phyloP scores from a whole-genome alignment of 768 basidiomycete genomes.

The Vararia minispora region DNA sequence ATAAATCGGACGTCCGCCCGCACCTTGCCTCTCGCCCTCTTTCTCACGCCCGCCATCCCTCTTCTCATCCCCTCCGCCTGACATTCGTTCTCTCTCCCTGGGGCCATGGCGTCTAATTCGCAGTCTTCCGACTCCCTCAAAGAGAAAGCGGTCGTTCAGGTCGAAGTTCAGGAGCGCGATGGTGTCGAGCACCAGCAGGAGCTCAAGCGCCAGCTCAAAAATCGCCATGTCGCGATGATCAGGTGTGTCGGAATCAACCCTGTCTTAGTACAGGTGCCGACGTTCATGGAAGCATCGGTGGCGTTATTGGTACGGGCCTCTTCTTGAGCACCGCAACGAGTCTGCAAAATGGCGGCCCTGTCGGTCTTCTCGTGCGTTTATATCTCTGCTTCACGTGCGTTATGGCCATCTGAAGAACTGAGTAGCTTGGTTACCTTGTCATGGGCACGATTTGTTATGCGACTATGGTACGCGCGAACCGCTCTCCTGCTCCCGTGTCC shows the following conservation, averaged over 20 bases:
- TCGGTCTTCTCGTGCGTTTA: no score
- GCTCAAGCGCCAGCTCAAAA: constrained; percentile 22
- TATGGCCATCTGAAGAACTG: no score
- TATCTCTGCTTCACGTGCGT: no score
- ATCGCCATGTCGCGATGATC: constrained; percentile 23
- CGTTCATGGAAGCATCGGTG: constrained; percentile 14
- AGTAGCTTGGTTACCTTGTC: constrained; percentile 28
- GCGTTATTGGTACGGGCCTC: constrained; percentile 41
- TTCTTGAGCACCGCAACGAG: constrained; percentile 43
- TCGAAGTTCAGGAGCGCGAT: no score
- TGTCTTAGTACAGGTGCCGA: neutral
- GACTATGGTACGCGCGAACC: constrained; percentile 23
- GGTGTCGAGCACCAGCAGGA: neutral
- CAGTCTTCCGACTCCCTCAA: no score
- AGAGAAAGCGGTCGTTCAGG: no score
- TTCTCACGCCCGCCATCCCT: no score
- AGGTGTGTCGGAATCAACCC: constrained; percentile 11
- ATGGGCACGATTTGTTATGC: constrained; percentile 26
- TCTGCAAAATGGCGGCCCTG: constrained; percentile 30
- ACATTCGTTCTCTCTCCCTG: no score
- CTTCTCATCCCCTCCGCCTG: no score
- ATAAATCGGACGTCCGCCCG: no score
- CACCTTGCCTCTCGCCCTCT: no score
- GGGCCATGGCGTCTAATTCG: no score
- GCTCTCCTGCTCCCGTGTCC: neutral